These are phyloP conservation scores for Zymoseptoria passerinii DNA, from an alignment of 2,329 filamentous ascomycete genomes.

Conservation along the genomic window DNA sequence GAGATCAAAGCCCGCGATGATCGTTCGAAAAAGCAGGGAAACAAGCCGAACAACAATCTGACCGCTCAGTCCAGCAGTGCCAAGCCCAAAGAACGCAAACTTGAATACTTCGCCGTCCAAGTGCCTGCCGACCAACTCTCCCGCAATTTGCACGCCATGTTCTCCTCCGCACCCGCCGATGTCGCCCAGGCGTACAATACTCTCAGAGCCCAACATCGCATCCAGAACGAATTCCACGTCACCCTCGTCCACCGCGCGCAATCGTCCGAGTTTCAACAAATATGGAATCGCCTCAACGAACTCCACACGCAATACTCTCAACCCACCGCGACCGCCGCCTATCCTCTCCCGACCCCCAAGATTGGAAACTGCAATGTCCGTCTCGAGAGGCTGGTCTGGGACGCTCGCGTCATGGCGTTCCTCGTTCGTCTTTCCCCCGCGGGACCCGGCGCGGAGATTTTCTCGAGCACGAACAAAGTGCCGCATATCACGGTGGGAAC, in stretches of 20 bases:
- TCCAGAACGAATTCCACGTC: conserved; percentile 85
- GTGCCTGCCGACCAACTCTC: conserved; percentile 46
- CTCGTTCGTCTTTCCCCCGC: conserved; percentile 58
- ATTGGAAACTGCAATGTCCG: conserved; percentile 58
- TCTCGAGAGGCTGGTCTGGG: conserved; percentile 65
- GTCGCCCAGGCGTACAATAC: conserved; percentile 64
- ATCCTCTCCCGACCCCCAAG: conserved; percentile 38
- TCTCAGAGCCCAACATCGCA: conserved; percentile 61
- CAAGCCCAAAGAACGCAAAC: conserved; percentile 43
- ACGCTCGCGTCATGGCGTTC: conserved; percentile 82
- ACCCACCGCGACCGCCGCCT: conserved; percentile 31
- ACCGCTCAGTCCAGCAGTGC: conserved; percentile 26
- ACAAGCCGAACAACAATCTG: conserved; percentile 27
- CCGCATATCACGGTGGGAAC: conserved; percentile 91
- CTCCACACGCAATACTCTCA: conserved; percentile 41
- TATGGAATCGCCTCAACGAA: conserved; percentile 68
- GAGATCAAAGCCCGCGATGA: conserved; percentile 53
- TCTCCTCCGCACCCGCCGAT: conserved; percentile 49
- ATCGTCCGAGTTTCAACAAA: conserved; percentile 51
- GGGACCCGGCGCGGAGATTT: conserved; percentile 43
- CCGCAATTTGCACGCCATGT: conserved; percentile 59
- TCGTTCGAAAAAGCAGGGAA: conserved; percentile 33
- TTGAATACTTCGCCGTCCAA: conserved; percentile 59
- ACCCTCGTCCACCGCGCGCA: conserved; percentile 78
- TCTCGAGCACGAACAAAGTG: conserved; percentile 63